Conservation (phyloP, 1,284 basidiomycete species). For the Ganoderma boninense region DNA sequence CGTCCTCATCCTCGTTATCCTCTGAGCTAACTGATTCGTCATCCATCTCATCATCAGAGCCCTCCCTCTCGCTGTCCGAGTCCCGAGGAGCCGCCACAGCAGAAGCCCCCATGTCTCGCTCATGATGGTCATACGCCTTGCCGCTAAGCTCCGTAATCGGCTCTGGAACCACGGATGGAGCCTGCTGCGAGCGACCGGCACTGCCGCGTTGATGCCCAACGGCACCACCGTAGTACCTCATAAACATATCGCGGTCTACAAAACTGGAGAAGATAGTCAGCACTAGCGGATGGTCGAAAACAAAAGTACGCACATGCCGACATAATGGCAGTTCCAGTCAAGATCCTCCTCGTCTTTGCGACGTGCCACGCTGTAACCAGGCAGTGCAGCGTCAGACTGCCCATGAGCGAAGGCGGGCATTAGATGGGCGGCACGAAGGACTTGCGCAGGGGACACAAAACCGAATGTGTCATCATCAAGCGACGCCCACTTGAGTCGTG, state of each 20-base stretch:
- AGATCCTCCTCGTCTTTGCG: not conserved
- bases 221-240: constrained; percentile 13
- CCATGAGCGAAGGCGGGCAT: constrained; percentile 14
- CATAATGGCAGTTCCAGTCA: constrained; percentile 10
- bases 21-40: no score
- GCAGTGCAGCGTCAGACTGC: constrained; percentile 1
- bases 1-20: no score
- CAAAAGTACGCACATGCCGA: constrained; percentile 17
- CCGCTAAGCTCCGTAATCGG: no score
- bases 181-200: no score
- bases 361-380: constrained; percentile 11
- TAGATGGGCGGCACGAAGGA: constrained; percentile 11
- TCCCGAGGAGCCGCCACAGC: no score
- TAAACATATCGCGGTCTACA: constrained; percentile 15
- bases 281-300: no score
- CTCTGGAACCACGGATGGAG: not conserved
- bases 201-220: constrained; percentile 7
- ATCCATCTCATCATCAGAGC: no score
- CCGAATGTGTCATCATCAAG: constrained; percentile 9
- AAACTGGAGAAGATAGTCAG: not conserved
- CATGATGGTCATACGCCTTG: no score
- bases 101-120: no score
- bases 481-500: constrained; percentile 3
- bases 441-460: constrained; percentile 15
- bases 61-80: no score